These are phyloP conservation scores for Pseudocercospora crystallina DNA, from an alignment of 2,329 filamentous ascomycete genomes.

Conservation along the genomic window DNA sequence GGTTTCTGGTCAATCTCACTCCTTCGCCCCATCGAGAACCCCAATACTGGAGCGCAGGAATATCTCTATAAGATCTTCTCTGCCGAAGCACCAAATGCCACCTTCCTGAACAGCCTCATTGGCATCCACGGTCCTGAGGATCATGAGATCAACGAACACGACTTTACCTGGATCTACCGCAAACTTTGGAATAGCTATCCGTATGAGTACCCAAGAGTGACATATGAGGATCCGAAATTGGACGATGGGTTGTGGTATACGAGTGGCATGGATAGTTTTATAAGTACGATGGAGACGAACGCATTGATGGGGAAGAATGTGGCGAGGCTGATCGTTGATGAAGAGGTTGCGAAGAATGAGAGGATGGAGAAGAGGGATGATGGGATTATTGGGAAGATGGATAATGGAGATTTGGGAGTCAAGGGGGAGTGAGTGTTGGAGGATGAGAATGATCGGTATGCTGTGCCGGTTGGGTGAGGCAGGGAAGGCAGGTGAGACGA, in stretches of 20 bases:
- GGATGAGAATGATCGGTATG: constrained; percentile 8
- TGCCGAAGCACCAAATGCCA: constrained; percentile 47
- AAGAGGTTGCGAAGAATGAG: constrained; percentile 1
- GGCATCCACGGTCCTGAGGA: constrained; percentile 29
- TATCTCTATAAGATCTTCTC: constrained; percentile 70
- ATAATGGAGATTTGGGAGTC: neutral
- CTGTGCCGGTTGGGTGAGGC: neutral
- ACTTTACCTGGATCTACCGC: constrained; percentile 74
- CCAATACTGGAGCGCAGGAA: constrained; percentile 38
- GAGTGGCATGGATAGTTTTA: constrained; percentile 80
- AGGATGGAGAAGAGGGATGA: neutral
- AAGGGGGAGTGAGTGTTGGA: neutral
- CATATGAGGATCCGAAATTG: constrained; percentile 78
- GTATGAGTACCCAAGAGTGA: constrained; percentile 76
- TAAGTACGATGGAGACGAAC: constrained; percentile 96
- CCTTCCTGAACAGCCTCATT: constrained; percentile 52
- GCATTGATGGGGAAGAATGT: constrained; percentile 88
- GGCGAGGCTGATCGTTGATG: constrained; percentile 66
- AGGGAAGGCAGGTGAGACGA: neutral
- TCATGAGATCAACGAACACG: constrained; percentile 33
- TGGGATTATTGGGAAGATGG: neutral
- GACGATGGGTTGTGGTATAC: constrained; percentile 67
- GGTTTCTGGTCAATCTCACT: constrained; percentile 86
- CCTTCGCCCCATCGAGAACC: constrained; percentile 62
- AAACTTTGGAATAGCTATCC: constrained; percentile 85